phyloP scores from a whole-genome alignment of 805 yeast species.

The Wickerhamomyces rabaulensis region DNA sequence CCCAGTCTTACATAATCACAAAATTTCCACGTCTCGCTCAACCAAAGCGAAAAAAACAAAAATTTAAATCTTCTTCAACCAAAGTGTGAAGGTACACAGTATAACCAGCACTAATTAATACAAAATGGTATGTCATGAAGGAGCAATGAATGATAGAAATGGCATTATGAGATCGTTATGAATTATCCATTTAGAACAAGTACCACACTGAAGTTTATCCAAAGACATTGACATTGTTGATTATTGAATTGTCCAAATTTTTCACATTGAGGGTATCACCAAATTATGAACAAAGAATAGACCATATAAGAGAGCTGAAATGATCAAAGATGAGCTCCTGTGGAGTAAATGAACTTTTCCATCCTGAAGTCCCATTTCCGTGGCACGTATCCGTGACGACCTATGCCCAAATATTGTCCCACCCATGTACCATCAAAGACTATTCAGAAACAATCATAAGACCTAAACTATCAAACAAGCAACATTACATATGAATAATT shows the following conservation, averaged over 20 bases:
- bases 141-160: neutral
- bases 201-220: neutral
- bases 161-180: neutral
- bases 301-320: neutral
- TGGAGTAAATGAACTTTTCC: neutral
- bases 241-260: neutral
- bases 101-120: constrained; percentile 9
- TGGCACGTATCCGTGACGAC: too few relatives aligned
- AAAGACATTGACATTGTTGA: neutral
- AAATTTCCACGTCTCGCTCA: constrained; percentile 1
- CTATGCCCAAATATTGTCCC: too few relatives aligned
- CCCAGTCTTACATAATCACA: neutral
- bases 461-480: neutral
- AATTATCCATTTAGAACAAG: neutral
- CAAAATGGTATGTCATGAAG: constrained; percentile 19
- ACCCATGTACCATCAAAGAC: too few relatives aligned
- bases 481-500: neutral
- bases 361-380: neutral
- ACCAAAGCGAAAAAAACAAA: neutral
- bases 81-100: neutral
- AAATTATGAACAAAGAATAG: neutral
- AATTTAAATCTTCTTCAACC: constrained; percentile 1
- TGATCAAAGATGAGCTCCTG: too few relatives aligned
- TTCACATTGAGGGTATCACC: neutral
- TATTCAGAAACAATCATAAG: neutral